Percentiles rank a stretch among this genome's conserved stretches.
Evolutionary conservation across 1,284 basidiomycete genomes (phyloP).

Genomic region (Cryptococcus depauperatus): DNA sequence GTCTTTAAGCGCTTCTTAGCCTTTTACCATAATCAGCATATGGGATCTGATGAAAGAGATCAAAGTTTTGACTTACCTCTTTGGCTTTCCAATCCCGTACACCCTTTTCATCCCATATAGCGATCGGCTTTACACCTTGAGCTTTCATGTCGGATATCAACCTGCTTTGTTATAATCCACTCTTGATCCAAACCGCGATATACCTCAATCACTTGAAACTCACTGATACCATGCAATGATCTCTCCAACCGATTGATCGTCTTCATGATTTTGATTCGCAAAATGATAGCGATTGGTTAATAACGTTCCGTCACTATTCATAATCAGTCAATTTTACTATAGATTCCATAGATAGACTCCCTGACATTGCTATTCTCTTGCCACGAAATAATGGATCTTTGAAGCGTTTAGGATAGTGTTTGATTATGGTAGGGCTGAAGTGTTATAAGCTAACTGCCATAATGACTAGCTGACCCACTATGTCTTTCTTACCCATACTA

Average conservation of each 20-base stretch:
- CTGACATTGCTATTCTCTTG: slow-evolving; percentile 40
- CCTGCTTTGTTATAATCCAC: slow-evolving; percentile 9
- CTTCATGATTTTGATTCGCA: slow-evolving; percentile 20
- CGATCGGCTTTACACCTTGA: slow-evolving; percentile 33
- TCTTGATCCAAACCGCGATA: background rate
- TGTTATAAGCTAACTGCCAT: background rate
- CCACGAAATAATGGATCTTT: slow-evolving; percentile 26
- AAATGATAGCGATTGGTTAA: slow-evolving; percentile 43
- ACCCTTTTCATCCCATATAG: slow-evolving; percentile 41
- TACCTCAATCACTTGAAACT: slow-evolving; percentile 4
- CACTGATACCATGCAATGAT: slow-evolving; percentile 43
- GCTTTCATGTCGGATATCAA: slow-evolving; percentile 35
- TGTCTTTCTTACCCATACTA: slow-evolving; percentile 29
- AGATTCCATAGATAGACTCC: background rate
- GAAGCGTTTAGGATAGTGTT: slow-evolving; percentile 27
- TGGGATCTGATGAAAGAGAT: background rate
- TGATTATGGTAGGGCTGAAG: slow-evolving; percentile 28
- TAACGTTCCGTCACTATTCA: slow-evolving; percentile 38
- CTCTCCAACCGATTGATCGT: slow-evolving; percentile 20
- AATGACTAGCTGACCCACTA: slow-evolving; percentile 20
- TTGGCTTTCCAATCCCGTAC: slow-evolving; percentile 41
- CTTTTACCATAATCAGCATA: slow-evolving; percentile 4
- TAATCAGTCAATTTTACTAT: background rate
- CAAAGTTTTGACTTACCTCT: slow-evolving; percentile 24
- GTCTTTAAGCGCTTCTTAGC: slow-evolving; percentile 14